These are phyloP conservation scores for Fusarium globosum DNA, from an alignment of 2,329 filamentous ascomycete species.

Conservation along the genomic window DNA sequence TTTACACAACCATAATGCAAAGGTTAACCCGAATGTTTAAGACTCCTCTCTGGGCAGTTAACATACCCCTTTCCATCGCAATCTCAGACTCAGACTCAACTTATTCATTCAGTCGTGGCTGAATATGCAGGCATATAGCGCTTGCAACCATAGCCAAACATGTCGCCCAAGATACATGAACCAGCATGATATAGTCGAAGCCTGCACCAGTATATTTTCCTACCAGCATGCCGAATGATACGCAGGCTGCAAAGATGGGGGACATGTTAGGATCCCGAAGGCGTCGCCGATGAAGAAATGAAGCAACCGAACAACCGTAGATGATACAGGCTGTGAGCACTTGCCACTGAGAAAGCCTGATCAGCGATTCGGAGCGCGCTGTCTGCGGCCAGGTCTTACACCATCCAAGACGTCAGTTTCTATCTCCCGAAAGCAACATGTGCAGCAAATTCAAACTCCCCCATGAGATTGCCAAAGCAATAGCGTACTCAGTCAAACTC, in stretches of 20 bases:
- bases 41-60: slow-evolving; percentile 6
- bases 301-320: slow-evolving; percentile 41
- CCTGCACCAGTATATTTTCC: slow-evolving; percentile 36
- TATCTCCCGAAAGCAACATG: slow-evolving; percentile 6
- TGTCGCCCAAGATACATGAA: slow-evolving; percentile 43
- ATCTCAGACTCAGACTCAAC: neutral
- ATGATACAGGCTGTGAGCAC: slow-evolving; percentile 38
- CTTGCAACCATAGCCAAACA: slow-evolving; percentile 42
- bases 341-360: slow-evolving; percentile 34
- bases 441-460: neutral
- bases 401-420: slow-evolving; percentile 31
- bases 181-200: slow-evolving; percentile 38
- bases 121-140: slow-evolving; percentile 20
- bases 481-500: slow-evolving; percentile 20
- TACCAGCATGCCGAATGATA: slow-evolving; percentile 27
- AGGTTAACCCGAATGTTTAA: neutral
- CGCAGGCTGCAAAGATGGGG: slow-evolving; percentile 34
- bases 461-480: neutral
- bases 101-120: slow-evolving; percentile 10
- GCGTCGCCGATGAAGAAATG: slow-evolving; percentile 40
- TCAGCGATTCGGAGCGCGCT: slow-evolving; percentile 17
- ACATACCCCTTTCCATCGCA: neutral
- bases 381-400: slow-evolving; percentile 30
- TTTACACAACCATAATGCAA: neutral
- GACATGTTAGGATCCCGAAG: slow-evolving; percentile 30